Conservation (phyloP, 495 filamentous ascomycete genomes). For the Cladorrhinum samala region DNA sequence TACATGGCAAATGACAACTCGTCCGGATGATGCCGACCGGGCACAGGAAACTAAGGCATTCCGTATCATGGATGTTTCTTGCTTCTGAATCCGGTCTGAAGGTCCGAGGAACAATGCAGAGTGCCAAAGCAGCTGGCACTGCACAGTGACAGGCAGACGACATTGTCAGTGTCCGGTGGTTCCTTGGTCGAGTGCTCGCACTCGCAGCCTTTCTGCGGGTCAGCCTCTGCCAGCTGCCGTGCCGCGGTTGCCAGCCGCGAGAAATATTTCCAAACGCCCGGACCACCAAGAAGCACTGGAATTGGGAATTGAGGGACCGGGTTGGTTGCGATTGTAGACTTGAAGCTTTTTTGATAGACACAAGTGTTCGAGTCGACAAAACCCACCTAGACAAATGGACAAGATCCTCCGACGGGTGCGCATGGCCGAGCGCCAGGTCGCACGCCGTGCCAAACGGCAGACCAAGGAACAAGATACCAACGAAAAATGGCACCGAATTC, state of each 20-base stretch:
- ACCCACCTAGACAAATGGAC: slow-evolving; percentile 51
- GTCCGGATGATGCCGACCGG: neutral
- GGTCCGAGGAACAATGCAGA: too few species aligned
- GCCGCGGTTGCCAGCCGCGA: slow-evolving; percentile 9
- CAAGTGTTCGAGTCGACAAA: neutral
- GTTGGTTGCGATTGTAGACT: neutral
- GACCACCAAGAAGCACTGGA: too few species aligned
- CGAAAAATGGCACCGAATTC: slow-evolving; percentile 28
- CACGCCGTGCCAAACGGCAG: slow-evolving; percentile 39
- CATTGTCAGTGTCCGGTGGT: neutral
- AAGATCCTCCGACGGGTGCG: slow-evolving; percentile 65
- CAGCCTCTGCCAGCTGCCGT: slow-evolving; percentile 11
- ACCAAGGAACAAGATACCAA: slow-evolving; percentile 26
- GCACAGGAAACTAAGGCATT: too few species aligned
- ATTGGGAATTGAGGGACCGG: slow-evolving; percentile 6
- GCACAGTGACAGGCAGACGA: too few species aligned
- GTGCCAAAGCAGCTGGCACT: too few species aligned
- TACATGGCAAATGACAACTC: slow-evolving; percentile 1
- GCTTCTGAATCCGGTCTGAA: neutral
- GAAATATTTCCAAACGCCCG: slow-evolving; percentile 2
- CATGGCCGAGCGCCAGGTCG: slow-evolving; percentile 58
- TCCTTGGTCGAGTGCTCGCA: too few species aligned
- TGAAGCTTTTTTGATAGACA: slow-evolving; percentile 15
- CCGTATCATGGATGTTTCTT: neutral
- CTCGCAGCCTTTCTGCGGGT: too few species aligned